Evolutionary conservation across 345 rosid genomes (phyloP).

Genomic region (Firmiana major): DNA sequence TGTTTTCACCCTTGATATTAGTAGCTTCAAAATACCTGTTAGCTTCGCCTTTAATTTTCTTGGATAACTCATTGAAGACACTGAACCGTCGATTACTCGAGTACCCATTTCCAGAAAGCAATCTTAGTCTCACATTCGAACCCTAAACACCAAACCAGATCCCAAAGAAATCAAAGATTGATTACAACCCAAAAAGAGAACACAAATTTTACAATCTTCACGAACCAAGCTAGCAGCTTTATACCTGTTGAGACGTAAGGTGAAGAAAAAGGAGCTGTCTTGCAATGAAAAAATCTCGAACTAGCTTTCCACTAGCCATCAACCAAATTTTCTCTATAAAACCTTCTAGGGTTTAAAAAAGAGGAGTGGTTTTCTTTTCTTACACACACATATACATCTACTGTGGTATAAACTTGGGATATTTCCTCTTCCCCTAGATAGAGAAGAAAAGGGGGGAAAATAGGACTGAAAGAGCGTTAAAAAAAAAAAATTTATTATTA

Average conservation of each 20-base stretch:
- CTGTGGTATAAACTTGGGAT: too few relatives aligned
- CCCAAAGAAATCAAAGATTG: neutral
- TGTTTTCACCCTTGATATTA: neutral
- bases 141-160: constrained; percentile 34
- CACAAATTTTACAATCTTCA: neutral
- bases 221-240: neutral
- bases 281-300: constrained; percentile 57
- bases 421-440: neutral
- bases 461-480: too few relatives aligned
- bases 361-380: too few relatives aligned
- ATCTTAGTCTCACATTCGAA: constrained; percentile 30
- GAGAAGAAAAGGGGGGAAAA: neutral
- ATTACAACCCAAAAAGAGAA: neutral
- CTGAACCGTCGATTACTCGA: constrained; percentile 52
- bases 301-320: constrained; percentile 82
- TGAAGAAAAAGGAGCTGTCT: constrained; percentile 44
- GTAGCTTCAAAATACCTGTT: constrained; percentile 34
- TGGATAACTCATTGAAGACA: constrained; percentile 72
- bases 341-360: too few relatives aligned
- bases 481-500: too few relatives aligned
- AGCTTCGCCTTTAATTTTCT: constrained; percentile 73
- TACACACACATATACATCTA: too few relatives aligned
- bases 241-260: constrained; percentile 44
- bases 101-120: constrained; percentile 34
- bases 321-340: neutral